A percentile compares a stretch with the other conserved stretches of the same genome.
Evolutionary conservation across 805 yeast genomes (phyloP).

Genomic region (Lachancea sp.): DNA sequence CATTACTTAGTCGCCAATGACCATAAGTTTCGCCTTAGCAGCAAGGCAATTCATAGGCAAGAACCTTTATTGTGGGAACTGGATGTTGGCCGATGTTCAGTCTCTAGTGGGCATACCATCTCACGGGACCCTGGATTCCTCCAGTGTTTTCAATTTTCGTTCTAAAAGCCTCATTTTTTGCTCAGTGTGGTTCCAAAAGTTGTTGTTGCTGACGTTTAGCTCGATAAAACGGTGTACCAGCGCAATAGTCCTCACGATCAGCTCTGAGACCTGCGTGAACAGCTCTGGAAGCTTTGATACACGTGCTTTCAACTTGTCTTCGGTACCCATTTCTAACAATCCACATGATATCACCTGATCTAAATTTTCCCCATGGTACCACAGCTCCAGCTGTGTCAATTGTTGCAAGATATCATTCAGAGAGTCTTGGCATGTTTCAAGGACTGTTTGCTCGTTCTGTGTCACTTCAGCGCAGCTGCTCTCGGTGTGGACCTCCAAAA

Average conservation of each 20-base stretch:
- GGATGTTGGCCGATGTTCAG: too few species aligned
- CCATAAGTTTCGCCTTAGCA: too few species aligned
- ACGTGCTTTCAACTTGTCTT: neutral
- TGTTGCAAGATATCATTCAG: neutral
- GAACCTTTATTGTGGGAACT: too few species aligned
- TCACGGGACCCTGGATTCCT: neutral
- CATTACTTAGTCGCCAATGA: too few species aligned
- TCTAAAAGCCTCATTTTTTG: conserved; percentile 6
- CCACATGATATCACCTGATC: conserved; percentile 10
- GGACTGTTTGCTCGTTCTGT: neutral
- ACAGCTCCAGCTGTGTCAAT: conserved; percentile 2
- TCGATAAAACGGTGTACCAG: conserved; percentile 10
- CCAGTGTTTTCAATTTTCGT: neutral
- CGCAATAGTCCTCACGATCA: conserved; percentile 9
- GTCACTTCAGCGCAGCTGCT: neutral
- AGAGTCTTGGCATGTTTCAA: conserved; percentile 1
- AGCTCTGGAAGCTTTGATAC: neutral
- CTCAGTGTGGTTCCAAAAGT: conserved; percentile 9
- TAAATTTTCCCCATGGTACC: conserved; percentile 1
- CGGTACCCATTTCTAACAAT: neutral
- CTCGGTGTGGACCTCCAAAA: neutral
- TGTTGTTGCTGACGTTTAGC: conserved; percentile 9
- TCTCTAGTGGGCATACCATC: too few species aligned
- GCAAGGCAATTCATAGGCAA: too few species aligned
- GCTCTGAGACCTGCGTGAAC: conserved; percentile 6